These are phyloP conservation scores for Colletotrichum navitas DNA, from an alignment of 2,329 filamentous ascomycete genomes.

Conservation along the genomic window DNA sequence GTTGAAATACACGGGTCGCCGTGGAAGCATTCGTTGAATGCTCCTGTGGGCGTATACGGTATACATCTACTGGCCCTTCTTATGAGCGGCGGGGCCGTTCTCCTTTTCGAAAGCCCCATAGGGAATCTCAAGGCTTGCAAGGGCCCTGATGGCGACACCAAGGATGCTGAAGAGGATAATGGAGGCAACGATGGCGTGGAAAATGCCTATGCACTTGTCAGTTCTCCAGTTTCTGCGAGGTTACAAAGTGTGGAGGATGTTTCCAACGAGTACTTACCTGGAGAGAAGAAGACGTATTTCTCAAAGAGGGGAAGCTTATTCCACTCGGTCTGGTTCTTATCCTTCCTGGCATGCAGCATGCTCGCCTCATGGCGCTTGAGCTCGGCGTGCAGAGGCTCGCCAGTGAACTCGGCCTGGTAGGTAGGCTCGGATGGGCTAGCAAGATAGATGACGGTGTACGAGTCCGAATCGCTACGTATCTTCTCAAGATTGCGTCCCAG, in stretches of 20 bases:
- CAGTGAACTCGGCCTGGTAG: slow-evolving; percentile 74
- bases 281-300: slow-evolving; percentile 94
- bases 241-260: background rate
- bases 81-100: slow-evolving; percentile 88
- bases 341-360: slow-evolving; percentile 48
- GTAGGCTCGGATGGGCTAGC: slow-evolving; percentile 69
- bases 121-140: slow-evolving; percentile 86
- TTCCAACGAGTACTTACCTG: slow-evolving; percentile 68
- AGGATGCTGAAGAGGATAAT: slow-evolving; percentile 82
- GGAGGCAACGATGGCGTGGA: slow-evolving; percentile 83
- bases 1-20: slow-evolving; percentile 30
- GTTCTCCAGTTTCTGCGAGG: background rate
- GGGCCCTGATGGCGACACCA: slow-evolving; percentile 80
- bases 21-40: background rate
- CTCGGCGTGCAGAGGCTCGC: slow-evolving; percentile 75
- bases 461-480: slow-evolving; percentile 52
- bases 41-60: slow-evolving; percentile 4
- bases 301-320: slow-evolving; percentile 77
- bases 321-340: slow-evolving; percentile 55
- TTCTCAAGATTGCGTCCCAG: slow-evolving; percentile 63
- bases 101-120: slow-evolving; percentile 98
- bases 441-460: slow-evolving; percentile 82
- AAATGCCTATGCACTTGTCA: slow-evolving; percentile 74
- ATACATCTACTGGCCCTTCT: slow-evolving; percentile 85
- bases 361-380: slow-evolving; percentile 72